These are phyloP conservation scores for Suillus weaverae DNA, from an alignment of 768 basidiomycete species.

Conservation along the genomic window DNA sequence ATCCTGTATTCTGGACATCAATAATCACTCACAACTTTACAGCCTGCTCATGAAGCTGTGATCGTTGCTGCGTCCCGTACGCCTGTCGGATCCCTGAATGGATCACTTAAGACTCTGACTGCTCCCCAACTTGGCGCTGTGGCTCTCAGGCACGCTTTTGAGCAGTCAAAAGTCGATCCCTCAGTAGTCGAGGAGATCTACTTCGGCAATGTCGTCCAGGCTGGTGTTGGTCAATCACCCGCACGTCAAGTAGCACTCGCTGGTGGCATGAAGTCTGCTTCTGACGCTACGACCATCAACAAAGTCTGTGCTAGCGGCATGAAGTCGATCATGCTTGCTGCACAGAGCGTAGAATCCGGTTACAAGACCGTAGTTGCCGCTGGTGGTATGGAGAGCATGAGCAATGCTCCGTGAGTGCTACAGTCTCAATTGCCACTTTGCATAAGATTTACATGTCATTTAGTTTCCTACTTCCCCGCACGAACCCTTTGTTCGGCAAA, in stretches of 20 bases:
- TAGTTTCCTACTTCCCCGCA: slow-evolving; percentile 81
- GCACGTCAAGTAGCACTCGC: slow-evolving; percentile 92
- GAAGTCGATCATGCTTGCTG: slow-evolving; percentile 92
- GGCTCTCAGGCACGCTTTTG: slow-evolving; percentile 89
- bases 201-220: slow-evolving; percentile 97
- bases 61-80: slow-evolving; percentile 94
- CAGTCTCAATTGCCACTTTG: background rate
- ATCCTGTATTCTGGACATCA: background rate
- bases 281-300: slow-evolving; percentile 99
- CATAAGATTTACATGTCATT: slow-evolving; percentile 4
- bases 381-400: slow-evolving; percentile 99
- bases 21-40: slow-evolving; percentile 6
- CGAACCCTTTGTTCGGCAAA: slow-evolving; percentile 85
- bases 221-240: slow-evolving; percentile 94
- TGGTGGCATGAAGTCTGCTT: slow-evolving; percentile 76
- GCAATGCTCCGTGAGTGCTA: slow-evolving; percentile 87
- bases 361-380: slow-evolving; percentile 86
- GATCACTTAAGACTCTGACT: slow-evolving; percentile 81
- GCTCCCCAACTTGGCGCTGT: slow-evolving; percentile 88
- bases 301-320: slow-evolving; percentile 99
- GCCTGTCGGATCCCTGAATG: slow-evolving; percentile 91
- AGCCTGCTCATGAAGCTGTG: slow-evolving; percentile 74
- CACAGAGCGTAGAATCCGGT: slow-evolving; percentile 87
- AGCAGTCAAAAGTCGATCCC: slow-evolving; percentile 79
- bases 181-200: slow-evolving; percentile 88